Evolutionary conservation across 768 basidiomycete species (phyloP).

Genomic region (Cystofilobasidium bisporidii): DNA sequence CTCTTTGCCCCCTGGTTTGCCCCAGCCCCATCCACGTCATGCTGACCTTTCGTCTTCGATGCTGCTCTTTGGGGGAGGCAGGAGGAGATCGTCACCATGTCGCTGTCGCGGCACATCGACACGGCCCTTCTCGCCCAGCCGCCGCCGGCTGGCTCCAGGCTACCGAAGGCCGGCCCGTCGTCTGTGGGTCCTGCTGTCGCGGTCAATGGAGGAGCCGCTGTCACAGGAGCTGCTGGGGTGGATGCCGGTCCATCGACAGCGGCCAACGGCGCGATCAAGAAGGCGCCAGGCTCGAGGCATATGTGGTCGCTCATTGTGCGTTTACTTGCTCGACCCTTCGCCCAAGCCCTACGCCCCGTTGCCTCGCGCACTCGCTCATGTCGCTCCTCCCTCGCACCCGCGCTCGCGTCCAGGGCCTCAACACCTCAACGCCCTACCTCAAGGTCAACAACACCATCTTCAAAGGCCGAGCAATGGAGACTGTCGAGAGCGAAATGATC

Average conservation of each 20-base stretch:
- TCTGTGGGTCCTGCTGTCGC: not conserved
- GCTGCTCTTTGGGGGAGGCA: not conserved
- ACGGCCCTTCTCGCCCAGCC: conserved; percentile 4
- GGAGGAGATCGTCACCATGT: conserved; percentile 24
- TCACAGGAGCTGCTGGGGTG: not conserved
- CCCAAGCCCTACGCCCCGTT: too few species aligned
- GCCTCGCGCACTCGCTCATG: too few species aligned
- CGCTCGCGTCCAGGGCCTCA: conserved; percentile 19
- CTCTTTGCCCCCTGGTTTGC: not conserved
- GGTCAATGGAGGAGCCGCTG: too few species aligned
- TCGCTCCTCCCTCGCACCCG: not conserved
- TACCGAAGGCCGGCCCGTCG: not conserved
- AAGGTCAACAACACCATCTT: conserved; percentile 27
- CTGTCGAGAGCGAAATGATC: conserved; percentile 23
- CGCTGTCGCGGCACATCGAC: conserved; percentile 11
- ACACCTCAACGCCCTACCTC: conserved; percentile 24
- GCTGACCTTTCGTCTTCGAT: too few species aligned
- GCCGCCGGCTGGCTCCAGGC: not conserved
- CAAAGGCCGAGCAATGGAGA: conserved; percentile 15
- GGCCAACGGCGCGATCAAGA: not conserved
- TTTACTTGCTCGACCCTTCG: too few species aligned
- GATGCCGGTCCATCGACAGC: not conserved
- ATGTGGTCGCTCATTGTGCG: conserved; percentile 22
- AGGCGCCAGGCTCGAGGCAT: not conserved
- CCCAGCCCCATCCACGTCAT: too few species aligned